Evolutionary conservation across 352 stramenopile genomes (phyloP).

Genomic region (Globisporangium cystogenes): DNA sequence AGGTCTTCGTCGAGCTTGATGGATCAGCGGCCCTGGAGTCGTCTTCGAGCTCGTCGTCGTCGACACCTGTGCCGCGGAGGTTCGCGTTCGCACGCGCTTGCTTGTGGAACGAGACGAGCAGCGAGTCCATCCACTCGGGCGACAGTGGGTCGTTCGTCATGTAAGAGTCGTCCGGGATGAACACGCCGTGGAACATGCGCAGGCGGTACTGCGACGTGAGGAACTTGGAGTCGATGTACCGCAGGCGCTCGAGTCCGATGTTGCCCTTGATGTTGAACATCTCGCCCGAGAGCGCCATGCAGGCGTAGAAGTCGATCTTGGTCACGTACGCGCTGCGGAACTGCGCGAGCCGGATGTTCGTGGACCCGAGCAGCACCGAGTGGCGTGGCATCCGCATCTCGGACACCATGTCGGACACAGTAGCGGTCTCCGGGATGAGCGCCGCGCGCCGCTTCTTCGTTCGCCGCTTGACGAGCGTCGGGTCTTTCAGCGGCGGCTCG

Average conservation of each 20-base stretch:
- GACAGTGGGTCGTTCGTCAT: conserved; percentile 56
- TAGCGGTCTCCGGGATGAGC: conserved; percentile 20
- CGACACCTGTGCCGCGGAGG: background rate
- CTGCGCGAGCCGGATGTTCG: conserved; percentile 71
- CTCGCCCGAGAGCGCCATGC: conserved; percentile 71
- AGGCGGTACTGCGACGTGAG: conserved; percentile 58
- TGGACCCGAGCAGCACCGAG: conserved; percentile 55
- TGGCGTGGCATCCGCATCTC: conserved; percentile 32
- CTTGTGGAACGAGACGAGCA: conserved; percentile 29
- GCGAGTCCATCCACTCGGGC: conserved; percentile 81
- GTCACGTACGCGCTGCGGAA: conserved; percentile 82
- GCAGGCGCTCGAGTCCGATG: conserved; percentile 67
- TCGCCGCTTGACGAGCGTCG: conserved; percentile 16
- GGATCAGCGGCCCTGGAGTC: background rate
- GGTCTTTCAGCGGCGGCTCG: conserved; percentile 64
- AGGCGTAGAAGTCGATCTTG: conserved; percentile 82
- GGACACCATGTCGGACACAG: conserved; percentile 28
- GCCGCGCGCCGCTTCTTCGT: conserved; percentile 34
- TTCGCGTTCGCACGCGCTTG: conserved; percentile 10
- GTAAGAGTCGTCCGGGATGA: conserved; percentile 64
- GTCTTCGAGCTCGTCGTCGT: background rate
- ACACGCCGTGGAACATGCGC: conserved; percentile 62
- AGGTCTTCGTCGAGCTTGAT: background rate
- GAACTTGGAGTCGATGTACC: conserved; percentile 67
- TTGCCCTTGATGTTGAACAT: conserved; percentile 85